These are phyloP conservation scores for Cymodocea nodosa DNA, from an alignment of 116 monocot genomes.

Conservation along the genomic window DNA sequence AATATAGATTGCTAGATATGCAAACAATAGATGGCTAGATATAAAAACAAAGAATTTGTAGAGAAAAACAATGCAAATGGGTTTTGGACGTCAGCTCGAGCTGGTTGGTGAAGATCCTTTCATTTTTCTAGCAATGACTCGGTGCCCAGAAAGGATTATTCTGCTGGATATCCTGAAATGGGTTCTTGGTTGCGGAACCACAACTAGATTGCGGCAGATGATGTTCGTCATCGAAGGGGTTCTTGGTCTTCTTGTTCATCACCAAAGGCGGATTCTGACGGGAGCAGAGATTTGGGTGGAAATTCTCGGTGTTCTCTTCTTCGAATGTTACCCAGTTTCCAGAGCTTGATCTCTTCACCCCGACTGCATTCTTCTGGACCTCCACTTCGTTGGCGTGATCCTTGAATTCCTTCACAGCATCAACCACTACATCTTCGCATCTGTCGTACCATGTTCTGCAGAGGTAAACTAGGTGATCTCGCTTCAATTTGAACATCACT, in stretches of 20 bases:
- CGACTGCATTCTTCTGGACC: slow-evolving; percentile 12
- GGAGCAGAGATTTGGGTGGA: slow-evolving; percentile 45
- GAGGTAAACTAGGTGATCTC: too few species aligned
- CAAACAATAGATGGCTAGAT: too few species aligned
- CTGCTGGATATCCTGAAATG: slow-evolving; percentile 10
- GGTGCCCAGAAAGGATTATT: slow-evolving; percentile 19
- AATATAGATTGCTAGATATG: too few species aligned
- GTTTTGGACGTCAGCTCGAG: too few species aligned
- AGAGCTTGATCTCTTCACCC: slow-evolving; percentile 10
- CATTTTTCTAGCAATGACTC: neutral
- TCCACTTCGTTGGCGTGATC: slow-evolving; percentile 71
- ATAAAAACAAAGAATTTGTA: too few species aligned
- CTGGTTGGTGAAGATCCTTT: too few species aligned
- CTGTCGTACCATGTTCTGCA: slow-evolving; percentile 60
- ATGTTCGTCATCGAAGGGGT: slow-evolving; percentile 8
- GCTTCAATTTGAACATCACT: slow-evolving; percentile 46
- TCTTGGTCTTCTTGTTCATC: slow-evolving; percentile 1
- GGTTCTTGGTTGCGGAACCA: slow-evolving; percentile 5
- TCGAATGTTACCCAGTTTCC: slow-evolving; percentile 13
- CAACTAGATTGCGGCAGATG: neutral
- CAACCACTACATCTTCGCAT: slow-evolving; percentile 57
- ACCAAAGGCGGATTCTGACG: neutral
- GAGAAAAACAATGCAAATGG: too few species aligned
- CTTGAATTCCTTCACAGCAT: slow-evolving; percentile 71
- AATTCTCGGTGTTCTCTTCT: slow-evolving; percentile 37